phyloP scores from a whole-genome alignment of 805 yeast genomes.

The Yamadazyma nakazawae region DNA sequence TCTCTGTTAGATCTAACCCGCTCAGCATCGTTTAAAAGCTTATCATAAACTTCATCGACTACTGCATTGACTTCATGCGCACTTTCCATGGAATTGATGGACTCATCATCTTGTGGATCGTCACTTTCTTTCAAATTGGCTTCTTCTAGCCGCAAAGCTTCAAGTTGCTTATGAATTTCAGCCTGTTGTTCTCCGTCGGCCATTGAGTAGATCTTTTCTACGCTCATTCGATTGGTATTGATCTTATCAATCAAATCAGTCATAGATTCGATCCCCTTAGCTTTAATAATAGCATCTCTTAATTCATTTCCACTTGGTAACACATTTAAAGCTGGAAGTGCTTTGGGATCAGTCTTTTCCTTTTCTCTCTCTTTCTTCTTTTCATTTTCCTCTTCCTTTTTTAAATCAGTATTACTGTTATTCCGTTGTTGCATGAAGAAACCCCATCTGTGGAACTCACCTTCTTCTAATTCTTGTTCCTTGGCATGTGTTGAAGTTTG shows the following conservation, averaged over 20 bases:
- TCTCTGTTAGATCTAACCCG: conserved; percentile 52
- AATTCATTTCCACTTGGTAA: conserved; percentile 56
- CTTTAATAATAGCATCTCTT: conserved; percentile 62
- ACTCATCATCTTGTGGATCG: conserved; percentile 17
- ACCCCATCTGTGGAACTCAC: conserved; percentile 86
- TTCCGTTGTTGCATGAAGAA: conserved; percentile 67
- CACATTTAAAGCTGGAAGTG: conserved; percentile 30
- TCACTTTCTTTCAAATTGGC: not conserved
- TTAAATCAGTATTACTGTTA: conserved; percentile 17
- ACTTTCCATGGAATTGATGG: conserved; percentile 25
- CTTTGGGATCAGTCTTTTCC: conserved; percentile 3
- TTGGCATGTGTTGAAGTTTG: conserved; percentile 67
- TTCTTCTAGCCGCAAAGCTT: conserved; percentile 9
- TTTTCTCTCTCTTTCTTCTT: conserved; percentile 7
- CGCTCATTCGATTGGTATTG: conserved; percentile 48
- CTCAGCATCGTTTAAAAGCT: conserved; percentile 63
- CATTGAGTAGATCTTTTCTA: conserved; percentile 47
- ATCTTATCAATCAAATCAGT: conserved; percentile 65
- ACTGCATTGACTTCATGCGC: conserved; percentile 31
- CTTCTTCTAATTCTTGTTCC: conserved; percentile 86
- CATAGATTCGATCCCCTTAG: conserved; percentile 71
- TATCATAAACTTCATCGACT: conserved; percentile 74
- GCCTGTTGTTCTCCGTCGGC: conserved; percentile 18
- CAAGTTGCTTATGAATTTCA: conserved; percentile 18
- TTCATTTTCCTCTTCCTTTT: not conserved